A percentile compares a stretch with the other conserved stretches of the same genome.
Conservation (phyloP, 371 early-diverging fungal species). For the Blakeslea trispora region DNA sequence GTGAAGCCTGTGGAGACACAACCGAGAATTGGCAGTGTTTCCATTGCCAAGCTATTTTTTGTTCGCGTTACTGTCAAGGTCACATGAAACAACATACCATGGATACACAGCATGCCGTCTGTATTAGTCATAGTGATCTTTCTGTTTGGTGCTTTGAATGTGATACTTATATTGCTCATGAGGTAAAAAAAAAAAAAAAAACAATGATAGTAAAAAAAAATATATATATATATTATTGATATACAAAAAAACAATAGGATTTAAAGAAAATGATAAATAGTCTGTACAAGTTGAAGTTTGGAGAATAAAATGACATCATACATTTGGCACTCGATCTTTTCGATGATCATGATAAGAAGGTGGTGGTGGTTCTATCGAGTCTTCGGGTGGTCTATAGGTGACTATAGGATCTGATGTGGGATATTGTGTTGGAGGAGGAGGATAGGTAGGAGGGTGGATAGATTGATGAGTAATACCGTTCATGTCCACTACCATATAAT, state of each 20-base stretch:
- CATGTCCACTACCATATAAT: slow-evolving; percentile 17
- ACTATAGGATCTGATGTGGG: not conserved
- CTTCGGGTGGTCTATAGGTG: slow-evolving; percentile 16
- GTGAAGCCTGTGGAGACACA: slow-evolving; percentile 20
- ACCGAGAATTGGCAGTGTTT: slow-evolving; percentile 38
- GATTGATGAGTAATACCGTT: slow-evolving; percentile 9
- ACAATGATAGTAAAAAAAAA: too few relatives aligned
- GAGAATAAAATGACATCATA: slow-evolving; percentile 10
- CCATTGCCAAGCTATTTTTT: slow-evolving; percentile 20
- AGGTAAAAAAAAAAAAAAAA: slow-evolving; percentile 13
- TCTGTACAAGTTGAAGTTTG: slow-evolving; percentile 27
- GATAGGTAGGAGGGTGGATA: slow-evolving; percentile 9
- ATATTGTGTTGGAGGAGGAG: slow-evolving; percentile 2
- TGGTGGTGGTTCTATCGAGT: slow-evolving; percentile 23
- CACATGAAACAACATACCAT: slow-evolving; percentile 29
- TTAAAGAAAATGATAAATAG: slow-evolving; percentile 18
- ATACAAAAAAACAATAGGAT: too few relatives aligned
- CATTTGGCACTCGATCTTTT: slow-evolving; percentile 22
- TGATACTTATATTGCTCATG: slow-evolving; percentile 23
- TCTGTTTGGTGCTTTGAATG: slow-evolving; percentile 36
- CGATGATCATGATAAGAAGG: slow-evolving; percentile 33
- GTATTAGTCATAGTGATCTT: slow-evolving; percentile 33
- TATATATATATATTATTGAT: not conserved
- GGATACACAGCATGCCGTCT: slow-evolving; percentile 19
- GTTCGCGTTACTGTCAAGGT: slow-evolving; percentile 30